phyloP scores from a whole-genome alignment of 2,329 filamentous ascomycete species.

The Botrytis deweyae region DNA sequence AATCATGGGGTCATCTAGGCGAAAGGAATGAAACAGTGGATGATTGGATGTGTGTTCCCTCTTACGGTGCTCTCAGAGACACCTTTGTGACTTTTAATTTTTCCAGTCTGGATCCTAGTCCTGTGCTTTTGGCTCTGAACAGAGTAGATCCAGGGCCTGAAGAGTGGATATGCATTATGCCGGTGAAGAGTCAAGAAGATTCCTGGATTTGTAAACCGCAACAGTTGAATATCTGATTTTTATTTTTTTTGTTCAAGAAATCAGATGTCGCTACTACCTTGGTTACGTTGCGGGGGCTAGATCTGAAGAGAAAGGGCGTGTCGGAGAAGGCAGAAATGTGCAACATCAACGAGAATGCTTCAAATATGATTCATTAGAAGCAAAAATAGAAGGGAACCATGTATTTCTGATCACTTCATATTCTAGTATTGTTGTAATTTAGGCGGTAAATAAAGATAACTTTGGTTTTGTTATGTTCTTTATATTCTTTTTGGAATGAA shows the following conservation, averaged over 20 bases:
- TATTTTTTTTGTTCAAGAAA: background rate
- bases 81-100: background rate
- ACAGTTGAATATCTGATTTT: background rate
- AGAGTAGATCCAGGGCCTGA: background rate
- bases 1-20: background rate
- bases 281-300: background rate
- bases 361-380: background rate
- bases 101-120: accelerated
- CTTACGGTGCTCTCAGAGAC: background rate
- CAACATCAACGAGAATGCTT: background rate
- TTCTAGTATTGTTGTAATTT: background rate
- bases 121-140: background rate
- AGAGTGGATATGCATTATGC: background rate
- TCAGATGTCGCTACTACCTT: background rate
- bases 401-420: background rate
- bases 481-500: background rate
- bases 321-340: background rate
- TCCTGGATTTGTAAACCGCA: background rate
- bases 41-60: background rate
- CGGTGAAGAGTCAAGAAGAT: too few species aligned
- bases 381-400: background rate
- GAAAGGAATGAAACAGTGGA: accelerated
- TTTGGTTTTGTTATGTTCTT: background rate
- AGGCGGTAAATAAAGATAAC: background rate
- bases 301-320: background rate